phyloP scores from a whole-genome alignment of 2,329 filamentous ascomycete species.

The Fonsecaea nubica region DNA sequence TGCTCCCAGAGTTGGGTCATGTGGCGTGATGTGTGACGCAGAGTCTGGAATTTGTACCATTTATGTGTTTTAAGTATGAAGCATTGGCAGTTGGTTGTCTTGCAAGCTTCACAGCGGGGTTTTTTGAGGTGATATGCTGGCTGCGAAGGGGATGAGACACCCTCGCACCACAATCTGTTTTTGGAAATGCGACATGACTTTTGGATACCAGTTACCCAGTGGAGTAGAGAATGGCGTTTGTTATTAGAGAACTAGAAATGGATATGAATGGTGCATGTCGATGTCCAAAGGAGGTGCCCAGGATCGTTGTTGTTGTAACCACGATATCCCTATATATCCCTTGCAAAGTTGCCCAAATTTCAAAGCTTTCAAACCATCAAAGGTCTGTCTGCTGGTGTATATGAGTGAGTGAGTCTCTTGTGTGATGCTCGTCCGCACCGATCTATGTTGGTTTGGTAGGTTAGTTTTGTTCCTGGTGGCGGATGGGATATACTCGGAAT shows the following conservation, averaged over 20 bases:
- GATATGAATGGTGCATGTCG: neutral
- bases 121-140: neutral
- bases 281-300: neutral
- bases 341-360: too few relatives aligned
- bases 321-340: neutral
- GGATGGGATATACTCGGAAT: too few relatives aligned
- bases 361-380: too few relatives aligned
- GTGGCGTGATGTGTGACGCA: conserved; percentile 10
- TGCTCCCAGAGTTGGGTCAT: conserved; percentile 30
- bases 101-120: neutral
- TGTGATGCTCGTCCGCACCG: too few relatives aligned
- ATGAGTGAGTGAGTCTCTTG: too few relatives aligned
- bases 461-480: too few relatives aligned
- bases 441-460: too few relatives aligned
- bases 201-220: neutral
- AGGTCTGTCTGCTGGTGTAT: too few relatives aligned
- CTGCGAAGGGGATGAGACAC: neutral
- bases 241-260: neutral
- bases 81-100: neutral
- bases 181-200: conserved; percentile 3
- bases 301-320: neutral
- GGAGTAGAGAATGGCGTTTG: neutral
- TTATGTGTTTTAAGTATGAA: neutral
- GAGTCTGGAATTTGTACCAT: neutral
- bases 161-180: neutral